Evolutionary conservation across 257 asterid species (phyloP).

Genomic region (Plantago major): DNA sequence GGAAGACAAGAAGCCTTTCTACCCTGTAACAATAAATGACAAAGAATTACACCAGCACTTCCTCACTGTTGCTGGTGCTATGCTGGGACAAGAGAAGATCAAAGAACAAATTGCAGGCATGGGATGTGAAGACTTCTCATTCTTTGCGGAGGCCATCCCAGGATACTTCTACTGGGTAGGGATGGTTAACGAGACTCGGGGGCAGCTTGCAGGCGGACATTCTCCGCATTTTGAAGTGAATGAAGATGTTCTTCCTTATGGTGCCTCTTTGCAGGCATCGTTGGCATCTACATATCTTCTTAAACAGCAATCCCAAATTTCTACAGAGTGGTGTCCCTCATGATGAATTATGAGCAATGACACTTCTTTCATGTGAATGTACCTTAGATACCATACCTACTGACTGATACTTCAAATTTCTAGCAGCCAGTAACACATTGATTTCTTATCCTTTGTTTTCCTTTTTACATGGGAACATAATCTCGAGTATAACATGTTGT

Average conservation of each 20-base stretch:
- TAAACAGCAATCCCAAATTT: constrained; percentile 20
- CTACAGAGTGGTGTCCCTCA: constrained; percentile 19
- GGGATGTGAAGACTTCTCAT: constrained; percentile 68
- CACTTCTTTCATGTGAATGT: background rate
- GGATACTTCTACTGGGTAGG: constrained; percentile 54
- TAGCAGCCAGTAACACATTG: no score
- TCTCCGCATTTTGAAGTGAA: constrained; percentile 46
- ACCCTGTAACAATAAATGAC: constrained; percentile 48
- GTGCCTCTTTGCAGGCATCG: constrained; percentile 68
- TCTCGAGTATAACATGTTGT: no score
- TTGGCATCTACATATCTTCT: constrained; percentile 42
- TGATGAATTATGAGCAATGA: constrained; percentile 37
- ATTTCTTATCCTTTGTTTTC: no score
- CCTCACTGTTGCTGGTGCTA: constrained; percentile 28
- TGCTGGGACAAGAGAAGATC: constrained; percentile 41
- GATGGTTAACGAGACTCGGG: constrained; percentile 46
- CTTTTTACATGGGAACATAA: no score
- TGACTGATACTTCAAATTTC: no score
- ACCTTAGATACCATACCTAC: background rate
- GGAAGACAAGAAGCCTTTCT: constrained; percentile 35
- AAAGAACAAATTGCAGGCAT: constrained; percentile 28
- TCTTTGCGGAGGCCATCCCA: constrained; percentile 52
- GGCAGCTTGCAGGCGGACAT: constrained; percentile 34
- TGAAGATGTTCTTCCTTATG: constrained; percentile 59
- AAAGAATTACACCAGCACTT: constrained; percentile 43